Conservation (phyloP, 768 basidiomycete species). For the Pilatotrama ljubarskyi region DNA sequence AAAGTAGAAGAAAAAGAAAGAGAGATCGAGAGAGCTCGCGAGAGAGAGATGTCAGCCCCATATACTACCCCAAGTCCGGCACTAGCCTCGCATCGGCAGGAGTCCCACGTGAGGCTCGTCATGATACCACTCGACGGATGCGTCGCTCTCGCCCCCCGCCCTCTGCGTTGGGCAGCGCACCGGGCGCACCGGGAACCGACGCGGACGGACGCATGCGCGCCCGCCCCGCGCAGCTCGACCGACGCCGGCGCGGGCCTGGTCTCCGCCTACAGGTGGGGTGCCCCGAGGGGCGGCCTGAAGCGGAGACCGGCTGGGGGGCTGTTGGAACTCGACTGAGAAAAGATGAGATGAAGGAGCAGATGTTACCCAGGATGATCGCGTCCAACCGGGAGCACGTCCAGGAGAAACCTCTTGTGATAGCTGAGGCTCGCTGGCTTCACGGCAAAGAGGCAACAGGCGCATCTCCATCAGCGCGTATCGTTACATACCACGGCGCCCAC, state of each 20-base stretch:
- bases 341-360: neutral
- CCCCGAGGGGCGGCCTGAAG: conserved; percentile 14
- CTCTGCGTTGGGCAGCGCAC: neutral
- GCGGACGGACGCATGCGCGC: conserved; percentile 15
- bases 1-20: neutral
- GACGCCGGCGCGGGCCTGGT: conserved; percentile 13
- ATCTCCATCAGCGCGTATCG: conserved; percentile 13
- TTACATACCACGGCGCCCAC: conserved; percentile 12
- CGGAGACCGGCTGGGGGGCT: conserved; percentile 21
- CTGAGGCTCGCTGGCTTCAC: neutral
- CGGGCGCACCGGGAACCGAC: conserved; percentile 16
- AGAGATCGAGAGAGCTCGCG: conserved; percentile 20
- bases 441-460: neutral
- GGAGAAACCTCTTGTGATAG: neutral
- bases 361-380: neutral
- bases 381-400: neutral
- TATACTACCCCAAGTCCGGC: conserved; percentile 82
- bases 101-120: conserved; percentile 77
- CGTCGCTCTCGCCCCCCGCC: conserved; percentile 49
- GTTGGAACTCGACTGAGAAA: neutral
- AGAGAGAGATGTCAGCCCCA: conserved; percentile 61
- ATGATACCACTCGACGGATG: conserved; percentile 40
- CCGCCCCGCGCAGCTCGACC: conserved; percentile 25
- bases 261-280: conserved; percentile 19
- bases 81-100: conserved; percentile 74